A percentile compares a stretch with the other conserved stretches of the same genome.
These are phyloP conservation scores for Isoetes taiwanensis DNA, from an alignment of 75 land plant species.

Conservation along the genomic window DNA sequence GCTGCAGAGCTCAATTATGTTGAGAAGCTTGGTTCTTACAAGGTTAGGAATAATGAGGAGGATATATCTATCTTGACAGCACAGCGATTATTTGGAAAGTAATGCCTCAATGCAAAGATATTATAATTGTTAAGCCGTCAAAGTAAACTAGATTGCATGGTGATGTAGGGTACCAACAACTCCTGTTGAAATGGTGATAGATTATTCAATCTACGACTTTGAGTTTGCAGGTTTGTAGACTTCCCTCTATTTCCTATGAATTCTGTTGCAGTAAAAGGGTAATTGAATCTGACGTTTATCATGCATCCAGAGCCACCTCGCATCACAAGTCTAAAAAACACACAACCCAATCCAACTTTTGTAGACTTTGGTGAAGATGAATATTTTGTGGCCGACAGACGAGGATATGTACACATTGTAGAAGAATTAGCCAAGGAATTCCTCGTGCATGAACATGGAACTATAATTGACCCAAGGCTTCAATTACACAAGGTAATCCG, in stretches of 20 bases:
- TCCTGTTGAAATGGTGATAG: conserved; percentile 65
- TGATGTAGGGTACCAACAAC: conserved; percentile 28
- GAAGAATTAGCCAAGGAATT: conserved; percentile 46
- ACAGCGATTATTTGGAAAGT: conserved; percentile 22
- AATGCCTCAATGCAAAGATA: background rate
- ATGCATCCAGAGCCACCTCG: conserved; percentile 39
- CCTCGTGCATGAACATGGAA: conserved; percentile 27
- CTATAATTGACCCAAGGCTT: conserved; percentile 38
- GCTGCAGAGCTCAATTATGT: conserved; percentile 5
- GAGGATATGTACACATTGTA: conserved; percentile 47
- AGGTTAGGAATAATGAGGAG: background rate
- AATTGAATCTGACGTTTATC: conserved; percentile 12
- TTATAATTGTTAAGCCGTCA: background rate
- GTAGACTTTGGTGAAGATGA: conserved; percentile 39
- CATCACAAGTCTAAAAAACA: conserved; percentile 48
- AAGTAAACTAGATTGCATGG: background rate
- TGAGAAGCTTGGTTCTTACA: background rate
- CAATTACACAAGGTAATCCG: conserved; percentile 48
- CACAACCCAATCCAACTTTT: conserved; percentile 62
- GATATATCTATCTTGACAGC: conserved; percentile 16
- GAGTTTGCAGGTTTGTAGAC: conserved; percentile 49
- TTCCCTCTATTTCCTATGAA: background rate
- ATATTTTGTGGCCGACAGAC: conserved; percentile 52
- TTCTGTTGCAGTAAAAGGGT: background rate
- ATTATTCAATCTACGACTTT: conserved; percentile 60